A percentile compares a stretch with the other conserved stretches of the same genome.
Conservation (phyloP, 148 eudicot genomes). For the Vaccinium myrtillus region DNA sequence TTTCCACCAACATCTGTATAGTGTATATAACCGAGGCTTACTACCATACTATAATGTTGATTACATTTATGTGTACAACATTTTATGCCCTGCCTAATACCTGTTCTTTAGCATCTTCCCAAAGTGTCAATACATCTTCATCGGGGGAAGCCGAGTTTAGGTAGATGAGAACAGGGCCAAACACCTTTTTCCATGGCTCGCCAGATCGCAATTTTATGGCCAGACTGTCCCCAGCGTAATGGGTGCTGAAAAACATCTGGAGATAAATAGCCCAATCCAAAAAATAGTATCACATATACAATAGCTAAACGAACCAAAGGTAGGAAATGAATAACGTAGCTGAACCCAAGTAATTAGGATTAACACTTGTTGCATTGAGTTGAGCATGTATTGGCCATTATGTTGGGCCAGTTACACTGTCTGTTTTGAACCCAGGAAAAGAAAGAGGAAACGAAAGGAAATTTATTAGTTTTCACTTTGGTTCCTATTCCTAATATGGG, state of each 20-base stretch:
- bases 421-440: not conserved
- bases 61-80: not conserved
- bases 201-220: conserved; percentile 44
- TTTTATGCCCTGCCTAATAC: conserved; percentile 20
- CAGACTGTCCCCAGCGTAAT: conserved; percentile 57
- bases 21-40: conserved; percentile 12
- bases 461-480: too few relatives aligned
- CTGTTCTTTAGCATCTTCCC: conserved; percentile 74
- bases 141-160: conserved; percentile 41
- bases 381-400: not conserved
- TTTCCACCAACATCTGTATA: conserved; percentile 59
- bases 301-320: not conserved
- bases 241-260: conserved; percentile 91
- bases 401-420: not conserved
- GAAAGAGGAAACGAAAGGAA: not conserved
- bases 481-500: too few relatives aligned
- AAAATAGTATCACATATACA: not conserved
- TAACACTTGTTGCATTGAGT: not conserved
- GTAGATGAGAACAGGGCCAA: conserved; percentile 82
- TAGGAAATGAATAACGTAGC: not conserved
- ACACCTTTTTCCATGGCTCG: conserved; percentile 87
- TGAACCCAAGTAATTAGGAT: not conserved
- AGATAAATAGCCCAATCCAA: conserved; percentile 7
- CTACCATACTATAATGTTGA: not conserved
- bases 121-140: conserved; percentile 37